A percentile compares a stretch with the other conserved stretches of the same genome.
These are phyloP conservation scores for Myriangium duriaei DNA, from an alignment of 2,329 filamentous ascomycete genomes.

Conservation along the genomic window DNA sequence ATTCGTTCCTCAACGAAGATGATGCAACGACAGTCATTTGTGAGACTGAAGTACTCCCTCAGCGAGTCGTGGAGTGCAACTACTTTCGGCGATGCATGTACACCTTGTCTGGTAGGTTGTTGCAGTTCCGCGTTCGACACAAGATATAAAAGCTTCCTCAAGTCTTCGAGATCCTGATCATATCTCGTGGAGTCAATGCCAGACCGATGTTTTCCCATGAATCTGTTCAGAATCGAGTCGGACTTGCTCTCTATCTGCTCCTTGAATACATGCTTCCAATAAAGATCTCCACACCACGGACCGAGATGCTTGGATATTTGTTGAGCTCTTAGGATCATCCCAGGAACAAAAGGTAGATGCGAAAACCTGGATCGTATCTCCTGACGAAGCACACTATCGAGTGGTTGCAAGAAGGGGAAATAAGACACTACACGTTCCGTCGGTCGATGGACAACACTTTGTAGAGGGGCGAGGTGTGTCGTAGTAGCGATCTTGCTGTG, in stretches of 20 bases:
- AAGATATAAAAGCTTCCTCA: slow-evolving; percentile 45
- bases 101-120: slow-evolving; percentile 2
- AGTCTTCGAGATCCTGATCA: slow-evolving; percentile 41
- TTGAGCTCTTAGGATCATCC: slow-evolving; percentile 47
- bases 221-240: slow-evolving; percentile 41
- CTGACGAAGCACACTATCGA: slow-evolving; percentile 52
- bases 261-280: slow-evolving; percentile 60
- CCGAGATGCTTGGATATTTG: slow-evolving; percentile 57
- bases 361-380: slow-evolving; percentile 42
- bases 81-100: slow-evolving; percentile 61
- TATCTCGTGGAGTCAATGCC: neutral
- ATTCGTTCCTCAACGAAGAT: slow-evolving; percentile 73
- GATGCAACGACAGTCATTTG: slow-evolving; percentile 57
- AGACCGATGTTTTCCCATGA: neutral
- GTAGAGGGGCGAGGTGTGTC: slow-evolving; percentile 45
- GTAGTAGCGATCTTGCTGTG: slow-evolving; percentile 75
- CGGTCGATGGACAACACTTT: slow-evolving; percentile 47
- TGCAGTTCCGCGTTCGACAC: neutral
- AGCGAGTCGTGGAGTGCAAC: slow-evolving; percentile 49
- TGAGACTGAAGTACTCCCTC: slow-evolving; percentile 46
- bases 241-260: slow-evolving; percentile 51
- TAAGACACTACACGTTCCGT: slow-evolving; percentile 47
- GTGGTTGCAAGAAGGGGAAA: slow-evolving; percentile 39
- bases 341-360: slow-evolving; percentile 40
- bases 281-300: slow-evolving; percentile 69